These are phyloP conservation scores for Beauveria sp. DNA, from an alignment of 2,329 filamentous ascomycete species.

Conservation along the genomic window DNA sequence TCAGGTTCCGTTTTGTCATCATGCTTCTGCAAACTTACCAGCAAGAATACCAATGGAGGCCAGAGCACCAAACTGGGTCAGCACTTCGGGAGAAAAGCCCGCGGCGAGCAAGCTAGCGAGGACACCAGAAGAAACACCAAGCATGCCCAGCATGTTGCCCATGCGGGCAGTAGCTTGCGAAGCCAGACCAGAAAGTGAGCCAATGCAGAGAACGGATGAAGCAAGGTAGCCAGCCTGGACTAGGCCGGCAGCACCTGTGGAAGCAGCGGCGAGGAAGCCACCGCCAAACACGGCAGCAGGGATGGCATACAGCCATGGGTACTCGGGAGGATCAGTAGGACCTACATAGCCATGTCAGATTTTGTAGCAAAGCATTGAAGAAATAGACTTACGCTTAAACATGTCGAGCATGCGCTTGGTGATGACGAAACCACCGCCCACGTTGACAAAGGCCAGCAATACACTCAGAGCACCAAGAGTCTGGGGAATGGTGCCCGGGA, in stretches of 20 bases:
- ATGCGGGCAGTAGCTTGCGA: slow-evolving; percentile 76
- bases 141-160: slow-evolving; percentile 78
- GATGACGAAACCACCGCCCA: slow-evolving; percentile 83
- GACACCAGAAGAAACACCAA: slow-evolving; percentile 77
- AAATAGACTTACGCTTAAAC: slow-evolving; percentile 56
- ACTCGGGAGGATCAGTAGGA: slow-evolving; percentile 79
- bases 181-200: slow-evolving; percentile 72
- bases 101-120: slow-evolving; percentile 74
- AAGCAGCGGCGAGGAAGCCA: slow-evolving; percentile 71
- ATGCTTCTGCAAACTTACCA: slow-evolving; percentile 28
- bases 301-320: slow-evolving; percentile 77
- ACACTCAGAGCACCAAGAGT: slow-evolving; percentile 71
- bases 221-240: slow-evolving; percentile 83
- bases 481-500: slow-evolving; percentile 74
- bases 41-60: slow-evolving; percentile 63
- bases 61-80: slow-evolving; percentile 72
- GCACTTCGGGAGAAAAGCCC: slow-evolving; percentile 69
- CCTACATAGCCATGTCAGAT: slow-evolving; percentile 29
- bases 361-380: not conserved
- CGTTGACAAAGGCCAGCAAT: slow-evolving; percentile 78
- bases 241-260: slow-evolving; percentile 73
- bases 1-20: not conserved
- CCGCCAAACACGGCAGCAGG: slow-evolving; percentile 72
- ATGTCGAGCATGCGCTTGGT: slow-evolving; percentile 92
- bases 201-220: slow-evolving; percentile 77